Evolutionary conservation across 2,329 filamentous ascomycete genomes (phyloP), one percentile per base, ranked within the genome.

Genomic region (Penicillium sp.): DNA sequence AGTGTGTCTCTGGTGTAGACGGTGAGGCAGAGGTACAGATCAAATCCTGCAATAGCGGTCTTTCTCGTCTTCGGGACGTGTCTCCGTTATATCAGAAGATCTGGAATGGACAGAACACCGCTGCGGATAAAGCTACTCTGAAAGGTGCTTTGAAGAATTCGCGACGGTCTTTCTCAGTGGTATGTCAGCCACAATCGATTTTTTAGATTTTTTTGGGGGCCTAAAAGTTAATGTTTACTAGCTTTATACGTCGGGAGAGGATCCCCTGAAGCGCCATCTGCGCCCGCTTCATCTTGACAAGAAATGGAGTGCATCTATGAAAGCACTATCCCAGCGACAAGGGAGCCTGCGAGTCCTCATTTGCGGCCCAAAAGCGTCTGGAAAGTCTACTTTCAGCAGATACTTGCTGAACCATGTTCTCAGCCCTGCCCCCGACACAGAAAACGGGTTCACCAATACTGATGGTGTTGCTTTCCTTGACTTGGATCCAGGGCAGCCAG

Each of bases 321-420:
- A 75, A 67, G 73, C 73, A 33, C 72, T 76, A 51, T 80, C 73
- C 51, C 74, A 69, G 58, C 77, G 66, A 63, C 75, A 68, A 61
- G 75, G 68, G 54, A 69, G 60, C 61, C 71, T 71, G 50, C 70
- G 69, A 55, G 77, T 82, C 8, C 67, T 87, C 50, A 71, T 85
- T 7, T 81, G 82, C 54, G 85, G 85, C 6, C 76, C 81, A 8
- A 82, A 85, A 60, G 79, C 76, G 0, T 80, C 83, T 25, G 85
- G 85, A 25, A 86, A 87, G 67, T 87, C 85, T 9, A 86, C 83
- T 0, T 84, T 87, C 62, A 79, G 79, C 55, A 80, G 81, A 50
- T 77, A 83, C 55, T 70, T 87, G 5, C 66, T 81, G 19, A 88
- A 88, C 63, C 78, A 82, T 55, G 75, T 85, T 29, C 74, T 85